These are phyloP conservation scores for Ascochyta pisi DNA, from an alignment of 2,329 filamentous ascomycete genomes.

Conservation along the genomic window DNA sequence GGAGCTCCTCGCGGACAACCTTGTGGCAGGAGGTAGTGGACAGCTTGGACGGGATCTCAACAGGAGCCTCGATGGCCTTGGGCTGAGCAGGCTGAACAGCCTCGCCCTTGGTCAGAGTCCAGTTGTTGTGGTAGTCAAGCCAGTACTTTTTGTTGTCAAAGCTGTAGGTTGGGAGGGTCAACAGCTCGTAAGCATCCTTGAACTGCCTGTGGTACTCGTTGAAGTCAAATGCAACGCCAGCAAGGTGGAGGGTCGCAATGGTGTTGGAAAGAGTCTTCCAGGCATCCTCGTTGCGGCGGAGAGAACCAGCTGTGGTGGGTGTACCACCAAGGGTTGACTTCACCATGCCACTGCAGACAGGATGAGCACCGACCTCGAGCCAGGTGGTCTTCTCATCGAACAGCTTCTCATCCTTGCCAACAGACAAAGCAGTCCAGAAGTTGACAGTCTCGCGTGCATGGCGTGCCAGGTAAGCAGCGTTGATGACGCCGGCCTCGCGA, in stretches of 20 bases:
- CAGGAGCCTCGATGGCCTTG: constrained; percentile 47
- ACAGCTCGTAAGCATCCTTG: constrained; percentile 62
- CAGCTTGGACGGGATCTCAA: constrained; percentile 60
- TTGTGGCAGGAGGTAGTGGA: constrained; percentile 71
- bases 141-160: constrained; percentile 77
- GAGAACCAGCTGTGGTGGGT: constrained; percentile 64
- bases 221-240: constrained; percentile 71
- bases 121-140: constrained; percentile 75
- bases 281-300: constrained; percentile 67
- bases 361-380: constrained; percentile 78
- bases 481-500: constrained; percentile 62
- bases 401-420: constrained; percentile 63
- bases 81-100: constrained; percentile 52
- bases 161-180: constrained; percentile 71
- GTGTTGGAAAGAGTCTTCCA: constrained; percentile 69
- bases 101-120: constrained; percentile 73
- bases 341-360: constrained; percentile 72
- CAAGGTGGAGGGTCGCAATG: constrained; percentile 65
- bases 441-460: constrained; percentile 74
- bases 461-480: constrained; percentile 67
- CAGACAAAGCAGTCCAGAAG: constrained; percentile 68
- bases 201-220: constrained; percentile 72
- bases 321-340: constrained; percentile 66
- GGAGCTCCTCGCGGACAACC: constrained; percentile 67
- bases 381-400: constrained; percentile 72